Conservation (phyloP, 495 filamentous ascomycete genomes). For the Astrocystis sublimbata region DNA sequence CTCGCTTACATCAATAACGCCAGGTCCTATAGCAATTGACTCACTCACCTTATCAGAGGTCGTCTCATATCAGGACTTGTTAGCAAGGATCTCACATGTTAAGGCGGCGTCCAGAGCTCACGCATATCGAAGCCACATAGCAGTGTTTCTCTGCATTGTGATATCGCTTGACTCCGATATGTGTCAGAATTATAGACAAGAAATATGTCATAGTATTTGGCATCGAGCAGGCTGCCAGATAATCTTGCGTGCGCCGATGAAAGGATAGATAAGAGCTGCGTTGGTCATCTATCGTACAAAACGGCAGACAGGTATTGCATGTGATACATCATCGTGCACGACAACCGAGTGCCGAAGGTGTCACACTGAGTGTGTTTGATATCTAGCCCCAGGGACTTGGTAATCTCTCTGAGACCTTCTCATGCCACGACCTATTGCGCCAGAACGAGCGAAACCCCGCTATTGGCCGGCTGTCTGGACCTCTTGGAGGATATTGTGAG, state of each 20-base stretch:
- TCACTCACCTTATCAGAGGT: background rate
- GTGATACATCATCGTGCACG: background rate
- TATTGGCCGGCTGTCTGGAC: conserved; percentile 2
- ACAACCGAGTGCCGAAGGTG: background rate
- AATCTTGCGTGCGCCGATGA: background rate
- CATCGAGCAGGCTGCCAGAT: background rate
- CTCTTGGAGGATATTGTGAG: conserved; percentile 14
- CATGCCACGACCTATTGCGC: conserved; percentile 9
- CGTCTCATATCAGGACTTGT: conserved; percentile 4
- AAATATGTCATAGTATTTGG: background rate
- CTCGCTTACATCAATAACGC: too few relatives aligned
- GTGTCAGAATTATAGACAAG: background rate
- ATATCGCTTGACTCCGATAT: background rate
- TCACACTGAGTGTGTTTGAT: background rate
- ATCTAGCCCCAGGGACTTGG: background rate
- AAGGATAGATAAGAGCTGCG: background rate
- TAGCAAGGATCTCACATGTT: background rate
- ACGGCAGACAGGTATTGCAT: background rate
- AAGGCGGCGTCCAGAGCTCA: background rate
- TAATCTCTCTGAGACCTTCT: conserved; percentile 9
- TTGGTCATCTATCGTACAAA: background rate
- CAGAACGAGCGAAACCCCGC: background rate
- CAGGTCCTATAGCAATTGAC: too few relatives aligned
- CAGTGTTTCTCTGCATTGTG: background rate
- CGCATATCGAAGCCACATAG: background rate